Conservation (phyloP, 2,329 filamentous ascomycete genomes). For the Stachybotrys chartarum region DNA sequence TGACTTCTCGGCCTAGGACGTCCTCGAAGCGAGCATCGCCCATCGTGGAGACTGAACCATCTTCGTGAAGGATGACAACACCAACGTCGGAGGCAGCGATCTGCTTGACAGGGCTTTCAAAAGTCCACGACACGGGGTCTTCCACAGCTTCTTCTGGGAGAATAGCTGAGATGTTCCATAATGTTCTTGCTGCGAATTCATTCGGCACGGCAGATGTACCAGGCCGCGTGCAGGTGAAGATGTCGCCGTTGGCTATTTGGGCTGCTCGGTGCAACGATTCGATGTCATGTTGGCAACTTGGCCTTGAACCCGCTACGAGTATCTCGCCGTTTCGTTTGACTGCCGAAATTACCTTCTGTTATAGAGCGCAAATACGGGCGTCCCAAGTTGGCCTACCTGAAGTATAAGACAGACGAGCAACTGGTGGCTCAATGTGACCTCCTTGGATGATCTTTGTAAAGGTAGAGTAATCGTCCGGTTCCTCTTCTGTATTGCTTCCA, state of each 20-base stretch:
- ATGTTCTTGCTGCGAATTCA: background rate
- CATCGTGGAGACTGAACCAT: slow-evolving; percentile 41
- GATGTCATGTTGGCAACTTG: slow-evolving; percentile 1
- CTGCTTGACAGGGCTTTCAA: slow-evolving; percentile 24
- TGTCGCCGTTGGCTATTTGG: slow-evolving; percentile 10
- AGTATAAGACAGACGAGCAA: slow-evolving; percentile 35
- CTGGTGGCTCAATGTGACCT: slow-evolving; percentile 24
- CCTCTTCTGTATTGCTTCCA: slow-evolving; percentile 8
- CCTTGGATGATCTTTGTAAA: slow-evolving; percentile 37
- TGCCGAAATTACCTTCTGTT: slow-evolving; percentile 2
- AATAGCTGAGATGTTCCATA: slow-evolving; percentile 7
- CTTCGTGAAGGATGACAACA: slow-evolving; percentile 36
- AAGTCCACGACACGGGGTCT: slow-evolving; percentile 12
- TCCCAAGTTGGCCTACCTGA: slow-evolving; percentile 25
- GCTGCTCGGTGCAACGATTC: slow-evolving; percentile 3
- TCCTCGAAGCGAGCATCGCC: slow-evolving; percentile 53
- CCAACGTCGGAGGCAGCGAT: slow-evolving; percentile 41
- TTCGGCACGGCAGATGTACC: background rate
- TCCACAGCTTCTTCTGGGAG: slow-evolving; percentile 7
- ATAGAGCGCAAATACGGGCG: background rate
- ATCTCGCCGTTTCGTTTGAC: slow-evolving; percentile 11
- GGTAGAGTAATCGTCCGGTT: slow-evolving; percentile 36
- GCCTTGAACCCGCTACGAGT: slow-evolving; percentile 12
- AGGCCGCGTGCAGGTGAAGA: slow-evolving; percentile 2
- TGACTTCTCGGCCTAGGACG: slow-evolving; percentile 46